Percentiles rank a stretch among this genome's conserved stretches.
Evolutionary conservation across 1,284 basidiomycete genomes (phyloP).

Genomic region (Cutaneotrichosporon cyanovorans): DNA sequence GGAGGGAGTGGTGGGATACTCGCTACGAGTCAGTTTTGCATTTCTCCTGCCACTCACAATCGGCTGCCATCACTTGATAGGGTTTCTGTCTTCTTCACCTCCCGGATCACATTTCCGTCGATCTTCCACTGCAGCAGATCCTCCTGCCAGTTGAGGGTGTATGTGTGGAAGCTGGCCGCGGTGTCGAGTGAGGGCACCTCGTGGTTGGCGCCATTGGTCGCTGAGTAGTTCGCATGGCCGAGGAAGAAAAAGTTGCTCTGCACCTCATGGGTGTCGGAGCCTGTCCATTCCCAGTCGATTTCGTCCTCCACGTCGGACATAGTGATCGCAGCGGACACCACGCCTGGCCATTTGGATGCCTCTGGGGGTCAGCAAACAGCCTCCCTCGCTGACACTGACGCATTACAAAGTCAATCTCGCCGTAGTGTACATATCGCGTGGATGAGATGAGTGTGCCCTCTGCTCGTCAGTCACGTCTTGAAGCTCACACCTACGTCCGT

Average conservation of each 20-base stretch:
- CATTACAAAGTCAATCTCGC: constrained; percentile 62
- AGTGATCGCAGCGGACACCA: constrained; percentile 74
- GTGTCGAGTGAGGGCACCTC: constrained; percentile 54
- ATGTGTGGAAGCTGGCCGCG: constrained; percentile 64
- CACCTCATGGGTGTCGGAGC: constrained; percentile 52
- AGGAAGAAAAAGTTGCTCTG: constrained; percentile 66
- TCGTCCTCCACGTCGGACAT: constrained; percentile 77
- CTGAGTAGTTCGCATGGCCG: constrained; percentile 53
- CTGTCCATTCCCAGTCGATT: constrained; percentile 66
- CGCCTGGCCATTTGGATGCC: constrained; percentile 55
- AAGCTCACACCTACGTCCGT: constrained; percentile 9
- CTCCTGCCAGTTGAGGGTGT: constrained; percentile 72
- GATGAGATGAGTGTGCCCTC: constrained; percentile 67
- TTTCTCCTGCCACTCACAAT: constrained; percentile 4
- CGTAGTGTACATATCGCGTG: constrained; percentile 73
- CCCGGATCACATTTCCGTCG: constrained; percentile 63
- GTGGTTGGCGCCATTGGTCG: constrained; percentile 38
- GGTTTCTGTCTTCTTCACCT: constrained; percentile 56
- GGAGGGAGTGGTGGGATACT: constrained; percentile 68
- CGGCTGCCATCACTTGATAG: constrained; percentile 46
- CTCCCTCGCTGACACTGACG: constrained; percentile 11
- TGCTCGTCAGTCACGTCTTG: background rate
- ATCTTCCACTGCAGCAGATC: constrained; percentile 60
- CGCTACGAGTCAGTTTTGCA: constrained; percentile 17
- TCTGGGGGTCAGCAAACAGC: constrained; percentile 18